Base-by-base conservation (phyloP, 2,329 filamentous ascomycete genomes). In the Harringtonia lauricola region DNA sequence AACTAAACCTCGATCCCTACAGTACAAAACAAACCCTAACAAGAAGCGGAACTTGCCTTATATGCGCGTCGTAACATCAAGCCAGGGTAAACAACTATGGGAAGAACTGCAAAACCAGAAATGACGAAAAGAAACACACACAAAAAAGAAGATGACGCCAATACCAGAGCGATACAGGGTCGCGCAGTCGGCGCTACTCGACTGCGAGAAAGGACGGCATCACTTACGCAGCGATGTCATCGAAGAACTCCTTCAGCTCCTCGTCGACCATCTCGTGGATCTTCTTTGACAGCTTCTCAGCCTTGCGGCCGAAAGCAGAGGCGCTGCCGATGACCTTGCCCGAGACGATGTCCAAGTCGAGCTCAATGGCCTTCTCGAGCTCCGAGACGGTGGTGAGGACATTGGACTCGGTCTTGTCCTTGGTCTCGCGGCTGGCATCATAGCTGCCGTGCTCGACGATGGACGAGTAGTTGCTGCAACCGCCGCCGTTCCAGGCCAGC, bases 401-500 rank as follows among this genome's bases (percentile, higher is more conserved):
- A 36, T 64, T 62, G 51, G 71, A 62, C 52, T 69, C 64, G 8
- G 19, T 26, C 19, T 33, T 39, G 39, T 44, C 31, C 19, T 14
- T 19, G 36, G 44, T 41, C 24, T 49, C 47, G 24, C 29, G n/a
- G 44, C 64, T 54, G 41, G 64, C 55, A 54, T 64, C 59, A 72
- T 89, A 90, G 57, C 77, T 71, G 58, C 86, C 85, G 55, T 79
- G 71, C 55, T 79, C 68, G 51, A 94, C 66, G 58, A 95, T 95
- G 56, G 84, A 72, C 49, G 77, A 76, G 79, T 86, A 95, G 83
- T 98, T 95, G 70, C 76, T 81, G 61, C 79, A 84, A 59, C 92
- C 92, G 69, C 88, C 94, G 62, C 94, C 92, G 78, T 98, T 98
- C 90, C 89, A 98, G 65, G 90, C 90, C 50, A 98, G 87, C 60